Evolutionary conservation across 495 filamentous ascomycete species (phyloP).

Genomic region (Aspergillus wentii): DNA sequence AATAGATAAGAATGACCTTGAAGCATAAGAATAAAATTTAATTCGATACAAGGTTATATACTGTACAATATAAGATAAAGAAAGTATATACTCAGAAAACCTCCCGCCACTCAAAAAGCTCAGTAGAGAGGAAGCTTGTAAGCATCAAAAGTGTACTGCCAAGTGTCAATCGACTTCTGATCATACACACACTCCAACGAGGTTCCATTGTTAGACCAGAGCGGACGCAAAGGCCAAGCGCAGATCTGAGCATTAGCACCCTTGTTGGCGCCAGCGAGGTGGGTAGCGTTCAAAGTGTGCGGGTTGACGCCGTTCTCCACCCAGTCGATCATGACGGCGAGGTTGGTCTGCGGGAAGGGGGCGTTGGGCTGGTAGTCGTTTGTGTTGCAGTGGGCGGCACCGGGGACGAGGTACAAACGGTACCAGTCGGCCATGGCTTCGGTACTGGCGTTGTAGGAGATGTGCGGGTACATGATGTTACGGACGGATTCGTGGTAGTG

Average conservation of each 20-base stretch:
- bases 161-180: slow-evolving; percentile 33
- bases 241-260: slow-evolving; percentile 37
- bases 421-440: slow-evolving; percentile 44
- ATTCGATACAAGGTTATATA: too few species aligned
- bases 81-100: too few species aligned
- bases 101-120: too few species aligned
- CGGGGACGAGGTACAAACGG: slow-evolving; percentile 47
- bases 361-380: slow-evolving; percentile 37
- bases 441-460: slow-evolving; percentile 29
- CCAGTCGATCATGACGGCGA: slow-evolving; percentile 38
- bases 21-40: too few species aligned
- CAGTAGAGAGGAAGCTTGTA: slow-evolving; percentile 22
- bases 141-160: slow-evolving; percentile 28
- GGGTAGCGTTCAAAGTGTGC: slow-evolving; percentile 24
- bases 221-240: slow-evolving; percentile 37
- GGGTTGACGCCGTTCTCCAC: slow-evolving; percentile 40
- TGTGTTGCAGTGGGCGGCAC: slow-evolving; percentile 43
- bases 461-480: slow-evolving; percentile 40
- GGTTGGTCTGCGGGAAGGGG: slow-evolving; percentile 38
- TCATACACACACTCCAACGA: slow-evolving; percentile 40
- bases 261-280: slow-evolving; percentile 14
- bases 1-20: too few species aligned
- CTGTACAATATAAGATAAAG: background rate
- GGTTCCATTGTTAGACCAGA: slow-evolving; percentile 29
- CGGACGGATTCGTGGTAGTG: slow-evolving; percentile 49